phyloP scores from a whole-genome alignment of 768 basidiomycete species.

The Tricholomella constricta region DNA sequence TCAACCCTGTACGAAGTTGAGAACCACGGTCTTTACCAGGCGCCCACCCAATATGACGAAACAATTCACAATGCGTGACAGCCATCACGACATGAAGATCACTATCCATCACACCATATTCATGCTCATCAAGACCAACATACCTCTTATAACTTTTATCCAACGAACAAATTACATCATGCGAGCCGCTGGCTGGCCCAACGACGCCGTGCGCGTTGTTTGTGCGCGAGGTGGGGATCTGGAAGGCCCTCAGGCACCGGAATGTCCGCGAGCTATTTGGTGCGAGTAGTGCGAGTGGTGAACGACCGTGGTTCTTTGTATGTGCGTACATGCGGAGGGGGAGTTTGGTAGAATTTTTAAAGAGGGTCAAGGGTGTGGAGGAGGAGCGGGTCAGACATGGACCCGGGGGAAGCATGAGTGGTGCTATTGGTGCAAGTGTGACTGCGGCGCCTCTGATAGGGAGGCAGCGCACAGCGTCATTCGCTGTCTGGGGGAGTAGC shows the following conservation, averaged over 20 bases:
- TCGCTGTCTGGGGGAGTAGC: conserved; percentile 6
- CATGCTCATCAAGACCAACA: neutral
- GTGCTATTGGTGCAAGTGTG: too few relatives aligned
- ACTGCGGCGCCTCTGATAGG: too few relatives aligned
- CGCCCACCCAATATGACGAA: neutral
- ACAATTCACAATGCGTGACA: neutral
- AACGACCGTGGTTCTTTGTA: conserved; percentile 80
- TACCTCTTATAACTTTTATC: conserved; percentile 6
- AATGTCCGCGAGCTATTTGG: conserved; percentile 77
- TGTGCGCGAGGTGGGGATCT: conserved; percentile 67
- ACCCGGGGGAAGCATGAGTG: neutral
- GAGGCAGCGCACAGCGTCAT: conserved; percentile 6
- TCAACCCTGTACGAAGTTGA: conserved; percentile 1
- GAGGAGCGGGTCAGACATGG: conserved; percentile 5
- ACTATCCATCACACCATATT: conserved; percentile 2
- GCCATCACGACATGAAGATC: neutral
- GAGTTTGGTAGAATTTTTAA: conserved; percentile 61
- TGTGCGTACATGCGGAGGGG: conserved; percentile 72
- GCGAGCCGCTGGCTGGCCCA: conserved; percentile 26
- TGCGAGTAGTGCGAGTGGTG: conserved; percentile 69
- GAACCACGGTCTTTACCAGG: neutral
- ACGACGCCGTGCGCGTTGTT: conserved; percentile 66
- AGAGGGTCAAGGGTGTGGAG: conserved; percentile 27
- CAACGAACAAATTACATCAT: conserved; percentile 3
- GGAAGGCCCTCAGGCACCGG: conserved; percentile 68